These are phyloP conservation scores for Coniosporium tulheliwenetii DNA, from an alignment of 2,329 filamentous ascomycete genomes.

Conservation along the genomic window DNA sequence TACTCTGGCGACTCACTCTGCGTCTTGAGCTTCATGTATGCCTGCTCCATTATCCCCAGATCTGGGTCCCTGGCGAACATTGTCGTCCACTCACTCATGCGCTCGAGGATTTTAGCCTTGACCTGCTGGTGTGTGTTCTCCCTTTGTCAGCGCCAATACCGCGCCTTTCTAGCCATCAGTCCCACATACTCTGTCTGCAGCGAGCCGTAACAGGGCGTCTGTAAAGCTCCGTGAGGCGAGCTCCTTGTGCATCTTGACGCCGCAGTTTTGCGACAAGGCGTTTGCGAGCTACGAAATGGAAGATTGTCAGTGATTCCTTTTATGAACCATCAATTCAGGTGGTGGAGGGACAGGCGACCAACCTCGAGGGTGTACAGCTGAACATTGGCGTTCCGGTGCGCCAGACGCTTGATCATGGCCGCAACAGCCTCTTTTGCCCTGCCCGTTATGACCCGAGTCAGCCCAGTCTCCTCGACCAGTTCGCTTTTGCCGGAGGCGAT, in stretches of 20 bases:
- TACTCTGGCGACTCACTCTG: slow-evolving; percentile 31
- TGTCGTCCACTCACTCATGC: slow-evolving; percentile 90
- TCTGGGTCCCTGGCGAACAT: slow-evolving; percentile 86
- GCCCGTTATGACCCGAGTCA: background rate
- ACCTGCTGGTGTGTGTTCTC: slow-evolving; percentile 88
- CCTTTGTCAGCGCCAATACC: slow-evolving; percentile 4
- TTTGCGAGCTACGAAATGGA: slow-evolving; percentile 53
- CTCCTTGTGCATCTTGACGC: slow-evolving; percentile 72
- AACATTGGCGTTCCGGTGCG: slow-evolving; percentile 89
- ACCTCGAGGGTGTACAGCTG: slow-evolving; percentile 89
- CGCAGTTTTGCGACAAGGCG: slow-evolving; percentile 83
- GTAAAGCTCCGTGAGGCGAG: slow-evolving; percentile 85
- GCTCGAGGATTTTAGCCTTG: slow-evolving; percentile 90
- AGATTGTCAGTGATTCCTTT: background rate
- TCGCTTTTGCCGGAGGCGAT: too few species aligned
- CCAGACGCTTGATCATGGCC: slow-evolving; percentile 79
- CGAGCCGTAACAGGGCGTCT: slow-evolving; percentile 78
- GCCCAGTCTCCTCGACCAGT: background rate
- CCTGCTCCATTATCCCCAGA: slow-evolving; percentile 93
- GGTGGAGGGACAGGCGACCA: background rate
- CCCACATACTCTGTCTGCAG: slow-evolving; percentile 54
- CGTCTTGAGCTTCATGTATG: slow-evolving; percentile 72
- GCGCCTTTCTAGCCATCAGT: background rate
- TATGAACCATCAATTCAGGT: background rate
- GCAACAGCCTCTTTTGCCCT: slow-evolving; percentile 71